Evolutionary conservation across 78 protist species (phyloP).

Genomic region (slime mould (Dictyostelium discoideum)): dicty_2.7 NC_007088.5:6592501-6593000

Average conservation of each 20-base stretch:
- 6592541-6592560: not conserved
- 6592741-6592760: slow-evolving; percentile 60
- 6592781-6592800: slow-evolving; percentile 34
- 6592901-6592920: not conserved
- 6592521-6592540: not conserved
- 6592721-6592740: slow-evolving; percentile 78
- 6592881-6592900: not conserved
- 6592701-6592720: slow-evolving; percentile 70
- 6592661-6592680: not conserved
- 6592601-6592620: too few relatives aligned
- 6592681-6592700: slow-evolving; percentile 13
- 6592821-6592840: slow-evolving; percentile 35
- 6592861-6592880: not conserved
- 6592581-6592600: too few relatives aligned
- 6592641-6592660: not conserved
- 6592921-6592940: not conserved
- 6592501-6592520: not conserved
- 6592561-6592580: not conserved
- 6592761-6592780: slow-evolving; percentile 39
- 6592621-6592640: not conserved
- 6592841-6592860: not conserved
- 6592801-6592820: slow-evolving; percentile 56
- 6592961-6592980: not conserved
- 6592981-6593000: not conserved
- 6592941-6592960: not conserved